A percentile compares a stretch with the other conserved stretches of the same genome.
Conservation (phyloP, 805 yeast species). For the Monosporozyma servazzii region DNA sequence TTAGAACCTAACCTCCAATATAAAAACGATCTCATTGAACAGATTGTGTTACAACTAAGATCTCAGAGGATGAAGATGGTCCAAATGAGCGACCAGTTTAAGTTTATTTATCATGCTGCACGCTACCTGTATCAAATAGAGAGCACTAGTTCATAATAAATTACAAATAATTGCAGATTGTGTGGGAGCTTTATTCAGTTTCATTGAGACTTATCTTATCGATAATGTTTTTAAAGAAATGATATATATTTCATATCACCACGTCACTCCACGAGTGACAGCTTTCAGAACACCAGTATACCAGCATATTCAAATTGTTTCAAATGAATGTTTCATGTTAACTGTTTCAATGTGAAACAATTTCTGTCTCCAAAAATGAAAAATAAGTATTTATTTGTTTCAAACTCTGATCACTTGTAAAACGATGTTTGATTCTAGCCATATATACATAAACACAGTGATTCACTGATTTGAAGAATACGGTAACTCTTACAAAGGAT, state of each 20-base stretch:
- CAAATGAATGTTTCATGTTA: not conserved
- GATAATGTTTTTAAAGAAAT: too few species aligned
- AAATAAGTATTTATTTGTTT: too few species aligned
- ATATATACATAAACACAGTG: too few species aligned
- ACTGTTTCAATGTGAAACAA: too few species aligned
- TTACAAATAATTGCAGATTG: too few species aligned
- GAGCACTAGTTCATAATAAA: not conserved
- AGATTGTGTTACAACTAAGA: slow-evolving; percentile 27
- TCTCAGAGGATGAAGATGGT: slow-evolving; percentile 31
- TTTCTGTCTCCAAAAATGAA: too few species aligned
- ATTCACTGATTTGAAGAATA: too few species aligned
- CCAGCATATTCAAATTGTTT: not conserved
- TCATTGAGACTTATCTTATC: not conserved
- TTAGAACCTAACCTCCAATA: slow-evolving; percentile 5
- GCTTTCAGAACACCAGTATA: not conserved
- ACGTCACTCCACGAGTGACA: not conserved
- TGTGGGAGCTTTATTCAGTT: not conserved
- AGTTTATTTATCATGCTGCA: slow-evolving; percentile 29
- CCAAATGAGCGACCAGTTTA: slow-evolving; percentile 27
- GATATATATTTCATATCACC: not conserved
- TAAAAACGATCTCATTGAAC: slow-evolving; percentile 26
- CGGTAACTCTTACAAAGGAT: too few species aligned
- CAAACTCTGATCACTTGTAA: too few species aligned
- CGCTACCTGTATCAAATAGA: slow-evolving; percentile 8
- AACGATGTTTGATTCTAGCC: too few species aligned